Base-by-base conservation (phyloP, 805 yeast species). In the Schwanniomyces pseudopolymorphus region DNA sequence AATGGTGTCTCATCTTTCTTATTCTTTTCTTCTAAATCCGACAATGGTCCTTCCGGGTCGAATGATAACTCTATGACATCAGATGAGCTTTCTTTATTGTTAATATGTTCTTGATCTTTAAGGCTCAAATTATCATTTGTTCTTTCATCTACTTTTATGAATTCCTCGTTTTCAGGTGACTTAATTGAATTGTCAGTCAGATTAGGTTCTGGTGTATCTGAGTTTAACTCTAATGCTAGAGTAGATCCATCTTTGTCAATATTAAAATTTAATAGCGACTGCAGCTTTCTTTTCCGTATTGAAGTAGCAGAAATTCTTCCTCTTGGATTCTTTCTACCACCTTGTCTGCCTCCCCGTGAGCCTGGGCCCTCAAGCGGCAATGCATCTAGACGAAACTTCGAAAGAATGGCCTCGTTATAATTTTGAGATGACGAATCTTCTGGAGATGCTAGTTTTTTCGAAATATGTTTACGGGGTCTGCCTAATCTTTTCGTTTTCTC, bases 351-450 rank as follows among this genome's bases (percentile, higher is more conserved):
- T 4, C 75, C 75, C 17, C 74, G 57, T 9, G 73, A 67, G 3
- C 74, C 74, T 1, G 73, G 73, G 0, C 74, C 74, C 41, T 60
- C 67, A 1, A 70, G 47, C 0, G 74, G 74, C 19, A 53, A 50
- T 14, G 55, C 49, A 52, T 69, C 72, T n/a, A 69, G 55, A 25
- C 74, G 49, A 43, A 69, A 69, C 49, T 60, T 62, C 35, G 70
- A 60, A 22, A 63, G 45, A 21, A 61, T 58, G 2, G 74, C 57
- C 43, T 63, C 60, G 21, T 60, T 64, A 41, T 53, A 57, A 50
- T 70, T 70, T 28, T 58, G 51, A 11, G 60, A 48, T 4, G 68
- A 54, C 2, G 59, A 53, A 35, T 54, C 52, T 25, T 44, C 56
- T 21, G 46, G 45, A 2, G 50, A 38, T 10, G 48, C 25, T 24